Conservation (phyloP, 768 basidiomycete genomes). For the Pholiota microspora region DNA sequence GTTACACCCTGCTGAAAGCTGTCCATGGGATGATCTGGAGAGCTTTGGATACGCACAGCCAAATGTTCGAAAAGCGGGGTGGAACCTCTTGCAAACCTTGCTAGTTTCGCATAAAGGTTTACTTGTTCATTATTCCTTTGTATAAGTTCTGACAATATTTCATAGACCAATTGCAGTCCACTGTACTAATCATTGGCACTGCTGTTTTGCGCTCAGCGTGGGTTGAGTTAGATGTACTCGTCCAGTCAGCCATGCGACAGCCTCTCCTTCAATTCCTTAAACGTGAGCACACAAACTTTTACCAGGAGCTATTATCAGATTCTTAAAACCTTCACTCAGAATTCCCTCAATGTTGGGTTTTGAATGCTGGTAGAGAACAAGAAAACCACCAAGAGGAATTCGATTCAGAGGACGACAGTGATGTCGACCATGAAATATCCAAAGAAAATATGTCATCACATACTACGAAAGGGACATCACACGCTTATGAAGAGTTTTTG, state of each 20-base stretch:
- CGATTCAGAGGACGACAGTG: constrained; percentile 35
- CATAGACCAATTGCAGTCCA: constrained; percentile 23
- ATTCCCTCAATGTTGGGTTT: constrained; percentile 63
- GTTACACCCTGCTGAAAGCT: constrained; percentile 41
- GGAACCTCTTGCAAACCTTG: constrained; percentile 51
- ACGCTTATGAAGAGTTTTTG: constrained; percentile 71
- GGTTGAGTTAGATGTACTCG: constrained; percentile 67
- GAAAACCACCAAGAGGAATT: constrained; percentile 34
- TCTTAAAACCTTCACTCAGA: constrained; percentile 35
- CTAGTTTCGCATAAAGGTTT: constrained; percentile 46
- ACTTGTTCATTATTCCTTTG: not conserved
- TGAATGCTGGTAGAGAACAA: constrained; percentile 33
- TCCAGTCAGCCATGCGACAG: constrained; percentile 67
- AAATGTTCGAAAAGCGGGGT: constrained; percentile 68
- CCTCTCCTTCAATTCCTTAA: constrained; percentile 71
- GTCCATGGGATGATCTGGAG: constrained; percentile 41
- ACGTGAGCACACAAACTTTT: too few species aligned
- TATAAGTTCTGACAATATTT: not conserved
- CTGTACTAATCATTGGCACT: constrained; percentile 48
- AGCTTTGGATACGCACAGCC: constrained; percentile 68
- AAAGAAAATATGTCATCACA: not conserved
- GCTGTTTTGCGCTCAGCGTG: constrained; percentile 65
- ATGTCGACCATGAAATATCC: constrained; percentile 26
- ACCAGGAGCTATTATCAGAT: too few species aligned
- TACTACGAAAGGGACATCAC: constrained; percentile 25